Base-by-base conservation (phyloP, 805 yeast genomes). In the Pichia rugopelliculosa region DNA sequence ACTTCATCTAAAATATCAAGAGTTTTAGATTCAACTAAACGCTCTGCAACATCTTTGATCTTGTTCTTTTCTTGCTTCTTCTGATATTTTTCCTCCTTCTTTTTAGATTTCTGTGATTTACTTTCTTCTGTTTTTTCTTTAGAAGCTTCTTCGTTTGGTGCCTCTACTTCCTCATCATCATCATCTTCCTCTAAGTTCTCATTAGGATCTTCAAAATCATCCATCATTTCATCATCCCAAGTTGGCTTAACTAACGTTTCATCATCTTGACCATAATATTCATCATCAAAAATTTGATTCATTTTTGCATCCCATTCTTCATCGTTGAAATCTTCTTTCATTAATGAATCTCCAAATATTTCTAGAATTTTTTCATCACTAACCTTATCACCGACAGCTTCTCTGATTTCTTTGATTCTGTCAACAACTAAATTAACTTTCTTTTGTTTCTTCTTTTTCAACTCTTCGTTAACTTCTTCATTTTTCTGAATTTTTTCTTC, bases 221-320 rank as follows among this genome's bases (percentile, higher is more conserved):
- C 83, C 39, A 46, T 44, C 15, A 46, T 37, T 48, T 76, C 82
- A 49, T 78, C 80, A 41, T 69, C 77, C 82, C 85, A 81, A 24
- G 73, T 73, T n/a, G 90, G 89, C 56, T 81, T 83, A 9, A 59
- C 64, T 6, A 48, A 11, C 24, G 61, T 69, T 15, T 67, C 74
- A 36, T 73, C 80, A n/a, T 71, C 72, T 36, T 73, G 79, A 11
- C 71, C 71, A 57, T 90, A 89, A 61, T 76, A 90, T 48, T 82
- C 87, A 42, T 90, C 96, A 59, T 88, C 78, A 62, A 93, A 93
- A 27, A 91, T 78, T 60, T 85, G 84, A 41, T 84, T 79, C 82
- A 93, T 81, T 52, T 87, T 80, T 48, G 66, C 69, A 64, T 93
- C 98, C 98, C 98, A 93, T 52, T 87, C 95, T 24, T 82, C 77